Base-by-base conservation (phyloP, 805 yeast genomes). In the Myxozyma mucilagina region DNA sequence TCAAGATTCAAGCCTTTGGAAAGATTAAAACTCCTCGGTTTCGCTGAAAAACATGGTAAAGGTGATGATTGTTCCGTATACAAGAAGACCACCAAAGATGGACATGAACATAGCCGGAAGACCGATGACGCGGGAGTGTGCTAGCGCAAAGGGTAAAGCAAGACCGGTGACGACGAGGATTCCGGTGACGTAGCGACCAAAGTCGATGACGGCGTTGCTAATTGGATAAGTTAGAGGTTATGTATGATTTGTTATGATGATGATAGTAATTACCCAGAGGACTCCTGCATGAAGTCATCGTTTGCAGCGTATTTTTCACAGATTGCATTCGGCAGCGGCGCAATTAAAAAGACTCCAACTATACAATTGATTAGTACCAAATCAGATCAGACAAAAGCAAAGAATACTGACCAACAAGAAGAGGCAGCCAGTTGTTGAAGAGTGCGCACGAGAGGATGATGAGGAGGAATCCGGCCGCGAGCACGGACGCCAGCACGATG, bases 341-440 rank as follows among this genome's bases (percentile, higher is more conserved):
- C 92, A 44, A 85, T 62, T 43, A 84, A 78, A 72, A 87, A 87
- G 65, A 87, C 78, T 16, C 84, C 84, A 38, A 84, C 83, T 72
- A 62, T 16, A 44, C 53, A 29, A 53, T 20, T 29, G 45, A 14
- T n/a, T 13, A 35, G 20, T 49, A 14, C 20, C 9, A 50, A 18
- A 42, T 35, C 13, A 13, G 53, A 5, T 32, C 20, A 35, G 18
- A 42, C 5, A 34, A 14, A 47, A 39, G 18, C 29, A 11, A 43
- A 1, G 35, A 34, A 5, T 1, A 78, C 82, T 51, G 65, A 79
- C 82, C 80, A 67, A 88, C 90, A 42, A 87, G 80, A 60, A 93
- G 80, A 41, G 99, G 98, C 70, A 87, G 84, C 96, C 97, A 94
- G 73, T 90, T 91, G 51, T 89, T 88, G 76, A 84, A 90, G 11